Evolutionary conservation across 345 rosid genomes (phyloP).

Genomic region (Lumnitzera littorea): DNA sequence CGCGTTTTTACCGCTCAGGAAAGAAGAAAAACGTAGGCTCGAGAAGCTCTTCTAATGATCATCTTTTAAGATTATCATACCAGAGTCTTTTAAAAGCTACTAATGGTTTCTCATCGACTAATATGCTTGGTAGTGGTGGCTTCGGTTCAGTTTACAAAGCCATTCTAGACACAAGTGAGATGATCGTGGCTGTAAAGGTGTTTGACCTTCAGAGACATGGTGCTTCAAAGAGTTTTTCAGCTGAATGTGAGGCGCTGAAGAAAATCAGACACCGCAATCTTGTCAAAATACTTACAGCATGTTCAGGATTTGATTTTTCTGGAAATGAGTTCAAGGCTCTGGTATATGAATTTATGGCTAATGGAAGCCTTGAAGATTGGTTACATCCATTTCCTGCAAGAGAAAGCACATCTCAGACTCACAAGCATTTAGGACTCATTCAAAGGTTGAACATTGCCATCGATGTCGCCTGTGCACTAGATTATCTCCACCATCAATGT

Average conservation of each 20-base stretch:
- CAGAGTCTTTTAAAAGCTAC: slow-evolving; percentile 6
- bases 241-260: slow-evolving; percentile 2
- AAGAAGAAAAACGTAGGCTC: neutral
- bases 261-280: slow-evolving; percentile 8
- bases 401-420: neutral
- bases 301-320: neutral
- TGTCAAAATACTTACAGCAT: slow-evolving; percentile 1
- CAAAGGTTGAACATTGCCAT: slow-evolving; percentile 1
- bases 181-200: neutral
- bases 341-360: slow-evolving; percentile 4
- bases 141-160: slow-evolving; percentile 2
- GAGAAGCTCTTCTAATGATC: neutral
- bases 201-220: neutral
- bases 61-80: slow-evolving; percentile 1
- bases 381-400: neutral
- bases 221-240: slow-evolving; percentile 9
- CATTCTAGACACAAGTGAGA: neutral
- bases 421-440: neutral
- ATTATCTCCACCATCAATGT: slow-evolving; percentile 6
- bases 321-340: slow-evolving; percentile 9
- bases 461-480: neutral
- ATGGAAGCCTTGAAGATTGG: slow-evolving; percentile 4
- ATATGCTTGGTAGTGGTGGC: neutral
- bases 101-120: slow-evolving; percentile 2
- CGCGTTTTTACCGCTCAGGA: neutral